Evolutionary conservation across 179 eudicot species (phyloP).

Genomic region (Patellifolia procumbens): DNA sequence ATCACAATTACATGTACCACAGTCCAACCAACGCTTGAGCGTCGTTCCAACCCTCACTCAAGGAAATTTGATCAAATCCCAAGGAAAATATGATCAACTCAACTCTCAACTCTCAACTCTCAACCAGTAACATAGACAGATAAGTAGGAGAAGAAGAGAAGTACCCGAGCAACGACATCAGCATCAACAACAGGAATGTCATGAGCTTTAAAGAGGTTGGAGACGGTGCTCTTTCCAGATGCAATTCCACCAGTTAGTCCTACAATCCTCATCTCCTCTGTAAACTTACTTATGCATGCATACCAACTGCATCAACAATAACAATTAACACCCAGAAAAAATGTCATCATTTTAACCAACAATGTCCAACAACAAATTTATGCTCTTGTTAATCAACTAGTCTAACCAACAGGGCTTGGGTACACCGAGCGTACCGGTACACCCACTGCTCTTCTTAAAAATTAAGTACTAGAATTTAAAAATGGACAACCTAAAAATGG

Average conservation of each 20-base stretch:
- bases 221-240: conserved; percentile 90
- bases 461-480: too few relatives aligned
- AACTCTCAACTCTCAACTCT: not conserved
- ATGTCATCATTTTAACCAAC: not conserved
- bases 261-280: conserved; percentile 64
- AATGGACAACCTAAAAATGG: too few relatives aligned
- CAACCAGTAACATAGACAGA: not conserved
- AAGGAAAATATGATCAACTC: not conserved
- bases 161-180: conserved; percentile 85
- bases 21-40: not conserved
- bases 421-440: too few relatives aligned
- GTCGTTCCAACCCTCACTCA: not conserved
- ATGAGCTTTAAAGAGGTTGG: conserved; percentile 78
- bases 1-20: not conserved
- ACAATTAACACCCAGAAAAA: not conserved
- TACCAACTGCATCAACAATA: not conserved
- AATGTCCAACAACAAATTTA: not conserved
- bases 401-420: too few relatives aligned
- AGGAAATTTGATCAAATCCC: not conserved
- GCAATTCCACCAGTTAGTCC: conserved; percentile 94
- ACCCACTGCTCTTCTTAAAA: too few relatives aligned
- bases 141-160: not conserved
- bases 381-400: not conserved
- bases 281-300: not conserved
- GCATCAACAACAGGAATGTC: conserved; percentile 86